These are phyloP conservation scores for Thermothelomyces thermophilus DNA, from an alignment of 2,329 filamentous ascomycete species.

Conservation along the genomic window DNA sequence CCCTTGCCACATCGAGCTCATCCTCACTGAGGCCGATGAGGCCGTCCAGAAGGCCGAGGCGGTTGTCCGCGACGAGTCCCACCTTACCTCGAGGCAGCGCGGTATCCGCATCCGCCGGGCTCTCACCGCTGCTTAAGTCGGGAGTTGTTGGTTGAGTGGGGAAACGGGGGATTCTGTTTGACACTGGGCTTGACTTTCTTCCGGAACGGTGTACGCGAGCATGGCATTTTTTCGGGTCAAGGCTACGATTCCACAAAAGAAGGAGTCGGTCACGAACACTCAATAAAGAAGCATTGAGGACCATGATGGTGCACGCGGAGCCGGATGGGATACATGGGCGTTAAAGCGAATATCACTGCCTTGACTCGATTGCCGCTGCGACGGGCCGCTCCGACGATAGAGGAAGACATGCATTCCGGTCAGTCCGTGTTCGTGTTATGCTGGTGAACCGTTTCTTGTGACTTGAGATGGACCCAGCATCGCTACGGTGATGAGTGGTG, in stretches of 20 bases:
- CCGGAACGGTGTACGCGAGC: slow-evolving; percentile 33
- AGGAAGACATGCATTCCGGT: slow-evolving; percentile 18
- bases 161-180: slow-evolving; percentile 36
- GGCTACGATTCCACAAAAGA: slow-evolving; percentile 30
- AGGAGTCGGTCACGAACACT: slow-evolving; percentile 28
- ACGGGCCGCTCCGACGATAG: slow-evolving; percentile 13
- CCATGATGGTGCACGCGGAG: slow-evolving; percentile 18
- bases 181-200: slow-evolving; percentile 32
- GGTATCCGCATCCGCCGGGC: slow-evolving; percentile 60
- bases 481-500: too few relatives aligned
- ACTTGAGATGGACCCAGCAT: not conserved
- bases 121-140: slow-evolving; percentile 55
- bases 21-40: slow-evolving; percentile 97
- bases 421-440: not conserved
- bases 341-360: slow-evolving; percentile 19
- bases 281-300: slow-evolving; percentile 29
- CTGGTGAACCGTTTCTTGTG: not conserved
- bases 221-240: slow-evolving; percentile 34
- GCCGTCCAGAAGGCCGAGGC: slow-evolving; percentile 82
- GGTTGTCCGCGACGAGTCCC: slow-evolving; percentile 55
- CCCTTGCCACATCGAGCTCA: slow-evolving; percentile 99
- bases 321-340: slow-evolving; percentile 19
- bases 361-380: slow-evolving; percentile 18
- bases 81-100: slow-evolving; percentile 88
- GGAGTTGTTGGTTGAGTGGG: slow-evolving; percentile 22